Percentiles rank a stretch among this genome's conserved stretches.
Evolutionary conservation across 2,329 filamentous ascomycete genomes (phyloP).

Genomic region (Sarocladiaceae sp.): DNA sequence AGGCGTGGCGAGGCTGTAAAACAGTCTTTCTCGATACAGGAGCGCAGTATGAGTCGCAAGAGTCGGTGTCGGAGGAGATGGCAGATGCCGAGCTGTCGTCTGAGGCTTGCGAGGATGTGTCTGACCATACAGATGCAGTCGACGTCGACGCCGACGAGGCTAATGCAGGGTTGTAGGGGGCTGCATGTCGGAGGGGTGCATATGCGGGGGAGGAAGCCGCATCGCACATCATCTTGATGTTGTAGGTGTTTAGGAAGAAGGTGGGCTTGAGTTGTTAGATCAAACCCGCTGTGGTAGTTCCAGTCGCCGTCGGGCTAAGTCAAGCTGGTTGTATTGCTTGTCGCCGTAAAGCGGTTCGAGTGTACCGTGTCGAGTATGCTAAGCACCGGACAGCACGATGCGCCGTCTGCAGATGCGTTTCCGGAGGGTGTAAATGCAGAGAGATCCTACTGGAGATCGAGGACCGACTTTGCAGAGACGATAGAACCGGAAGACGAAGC

Average conservation of each 20-base stretch:
- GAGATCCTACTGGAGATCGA: constrained; percentile 35
- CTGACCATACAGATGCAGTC: constrained; percentile 71
- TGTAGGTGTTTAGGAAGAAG: constrained; percentile 14
- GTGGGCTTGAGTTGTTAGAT: constrained; percentile 20
- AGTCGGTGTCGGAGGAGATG: constrained; percentile 12
- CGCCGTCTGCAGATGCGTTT: constrained; percentile 32
- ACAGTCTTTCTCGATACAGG: constrained; percentile 16
- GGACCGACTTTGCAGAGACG: constrained; percentile 46
- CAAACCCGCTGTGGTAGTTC: constrained; percentile 31
- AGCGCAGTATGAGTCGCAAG: constrained; percentile 12
- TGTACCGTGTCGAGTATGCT: constrained; percentile 28
- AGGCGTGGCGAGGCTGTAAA: constrained; percentile 15
- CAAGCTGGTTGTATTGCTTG: constrained; percentile 38
- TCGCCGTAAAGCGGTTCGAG: constrained; percentile 26
- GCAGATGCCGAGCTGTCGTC: constrained; percentile 39
- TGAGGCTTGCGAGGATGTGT: constrained; percentile 62
- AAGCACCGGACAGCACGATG: constrained; percentile 32
- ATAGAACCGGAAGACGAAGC: constrained; percentile 55
- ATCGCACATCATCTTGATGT: constrained; percentile 52
- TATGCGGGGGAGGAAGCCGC: constrained; percentile 47
- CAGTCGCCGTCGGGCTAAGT: constrained; percentile 51
- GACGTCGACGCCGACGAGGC: constrained; percentile 72
- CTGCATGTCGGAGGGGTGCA: constrained; percentile 42
- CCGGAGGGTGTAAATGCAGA: constrained; percentile 27
- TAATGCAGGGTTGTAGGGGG: constrained; percentile 61